These are phyloP conservation scores for Suhomyces tanzawaensis DNA, from an alignment of 805 yeast species.

Conservation along the genomic window DNA sequence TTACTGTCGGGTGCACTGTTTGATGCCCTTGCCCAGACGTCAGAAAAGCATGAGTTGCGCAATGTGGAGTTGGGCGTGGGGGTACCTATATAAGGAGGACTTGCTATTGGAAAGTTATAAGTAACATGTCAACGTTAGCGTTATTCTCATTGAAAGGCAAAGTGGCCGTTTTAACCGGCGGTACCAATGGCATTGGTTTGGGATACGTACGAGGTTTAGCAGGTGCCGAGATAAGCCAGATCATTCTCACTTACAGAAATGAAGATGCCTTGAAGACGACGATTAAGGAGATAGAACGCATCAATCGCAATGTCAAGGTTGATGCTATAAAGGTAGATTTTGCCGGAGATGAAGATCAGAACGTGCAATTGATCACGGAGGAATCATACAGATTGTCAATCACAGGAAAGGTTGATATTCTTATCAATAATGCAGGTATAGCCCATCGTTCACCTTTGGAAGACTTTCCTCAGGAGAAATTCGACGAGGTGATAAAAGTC, in stretches of 20 bases:
- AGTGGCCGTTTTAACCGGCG: constrained; percentile 44
- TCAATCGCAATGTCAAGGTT: constrained; percentile 17
- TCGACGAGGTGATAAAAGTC: background rate
- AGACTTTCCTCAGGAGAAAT: background rate
- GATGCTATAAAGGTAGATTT: constrained; percentile 48
- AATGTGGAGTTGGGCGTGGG: too few species aligned
- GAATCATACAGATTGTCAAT: constrained; percentile 32
- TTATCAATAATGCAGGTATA: background rate
- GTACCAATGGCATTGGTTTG: constrained; percentile 46
- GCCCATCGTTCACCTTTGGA: background rate
- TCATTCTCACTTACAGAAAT: constrained; percentile 23
- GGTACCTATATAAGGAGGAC: too few species aligned
- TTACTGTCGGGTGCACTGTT: too few species aligned
- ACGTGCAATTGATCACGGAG: constrained; percentile 30
- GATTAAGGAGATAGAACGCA: constrained; percentile 22
- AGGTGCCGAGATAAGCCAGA: constrained; percentile 42
- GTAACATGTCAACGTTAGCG: background rate
- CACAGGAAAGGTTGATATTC: background rate
- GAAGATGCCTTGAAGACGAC: constrained; percentile 20
- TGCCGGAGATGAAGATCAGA: constrained; percentile 33
- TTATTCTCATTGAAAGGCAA: constrained; percentile 26
- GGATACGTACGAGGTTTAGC: constrained; percentile 44
- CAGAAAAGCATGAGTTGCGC: too few species aligned
- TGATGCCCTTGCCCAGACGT: too few species aligned
- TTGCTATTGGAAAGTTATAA: too few species aligned